Base-by-base conservation (phyloP, 768 basidiomycete species). In the Xerocomellus amylosporus region DNA sequence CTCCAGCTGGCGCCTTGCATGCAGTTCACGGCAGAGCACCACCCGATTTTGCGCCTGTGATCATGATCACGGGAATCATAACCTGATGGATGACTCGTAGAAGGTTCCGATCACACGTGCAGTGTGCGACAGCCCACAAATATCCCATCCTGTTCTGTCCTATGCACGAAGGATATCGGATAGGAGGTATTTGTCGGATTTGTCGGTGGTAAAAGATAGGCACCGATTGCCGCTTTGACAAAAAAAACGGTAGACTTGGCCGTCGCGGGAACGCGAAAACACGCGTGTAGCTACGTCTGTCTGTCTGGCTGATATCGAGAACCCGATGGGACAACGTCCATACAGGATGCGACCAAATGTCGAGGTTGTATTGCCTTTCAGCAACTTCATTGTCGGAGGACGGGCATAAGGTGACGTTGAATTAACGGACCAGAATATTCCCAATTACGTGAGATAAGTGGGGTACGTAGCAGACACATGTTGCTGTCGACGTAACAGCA, bases 401-500 rank as follows among this genome's bases (percentile, higher is more conserved):
- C 26, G 22, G 26, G 38, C 43, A 26, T 24, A 38, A 54, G 48
- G 54, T 55, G 38, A 38, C 40, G 30, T 51, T 44, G 52, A 54
- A 62, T 65, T 12, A 63, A 63, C 45, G 46, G 53, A 55, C 46
- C 41, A 47, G 41, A 52, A 50, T 22, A 42, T 53, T 51, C 47
- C 49, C 36, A 48, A 55, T 64, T 64, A 67, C 55, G 67, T 54
- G 48, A 58, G 47, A 58, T 38, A 46, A 50, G 52, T 58, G 51
- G 51, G 44, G 51, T 46, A 14, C 34, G 37, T 33, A 36, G 34
- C 22, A 49, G 34, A 60, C 46, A 14, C 56, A 64, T 55, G 68
- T 20, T 44, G 58, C 41, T 34, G 64, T 54, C 66, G 61, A 68
- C 67, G 69, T 71, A 71, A 68, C 49, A 56, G 20, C 37, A 53